Evolutionary conservation across 331 rosid species (phyloP).

Genomic region (Pyracantha coccinea): DNA sequence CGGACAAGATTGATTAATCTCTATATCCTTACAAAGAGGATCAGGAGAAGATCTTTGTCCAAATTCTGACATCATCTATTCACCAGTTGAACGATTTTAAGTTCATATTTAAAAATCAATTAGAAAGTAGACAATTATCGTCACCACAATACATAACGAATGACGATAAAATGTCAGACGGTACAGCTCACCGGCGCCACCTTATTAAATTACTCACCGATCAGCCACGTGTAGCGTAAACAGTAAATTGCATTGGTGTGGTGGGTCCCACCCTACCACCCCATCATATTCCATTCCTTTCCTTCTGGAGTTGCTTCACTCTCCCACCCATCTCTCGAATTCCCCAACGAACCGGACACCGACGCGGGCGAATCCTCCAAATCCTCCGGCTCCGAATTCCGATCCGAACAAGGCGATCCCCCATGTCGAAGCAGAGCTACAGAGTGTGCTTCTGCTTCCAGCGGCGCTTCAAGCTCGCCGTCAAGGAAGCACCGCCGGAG

Average conservation of each 20-base stretch:
- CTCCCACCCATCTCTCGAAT: background rate
- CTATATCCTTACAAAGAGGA: no score
- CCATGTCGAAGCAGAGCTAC: conserved; percentile 80
- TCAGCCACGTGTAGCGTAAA: background rate
- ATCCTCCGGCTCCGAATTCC: background rate
- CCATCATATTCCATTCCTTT: background rate
- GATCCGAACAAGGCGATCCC: background rate
- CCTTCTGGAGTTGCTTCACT: background rate
- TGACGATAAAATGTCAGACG: no score
- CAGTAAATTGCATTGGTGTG: background rate
- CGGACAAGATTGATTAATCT: no score
- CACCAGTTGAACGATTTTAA: no score
- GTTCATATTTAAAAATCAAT: no score
- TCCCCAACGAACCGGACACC: background rate
- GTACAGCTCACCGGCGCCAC: no score
- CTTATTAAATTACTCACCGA: no score
- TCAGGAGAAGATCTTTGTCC: no score
- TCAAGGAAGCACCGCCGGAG: conserved; percentile 62
- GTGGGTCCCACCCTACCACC: background rate
- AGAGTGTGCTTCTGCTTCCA: conserved; percentile 79
- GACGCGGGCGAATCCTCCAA: background rate
- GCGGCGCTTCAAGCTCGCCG: conserved; percentile 57
- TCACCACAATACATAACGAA: no score
- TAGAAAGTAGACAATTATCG: no score
- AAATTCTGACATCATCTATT: no score